Conservation (phyloP, 2,329 filamentous ascomycete genomes). For the Metarhizium sp. region DNA sequence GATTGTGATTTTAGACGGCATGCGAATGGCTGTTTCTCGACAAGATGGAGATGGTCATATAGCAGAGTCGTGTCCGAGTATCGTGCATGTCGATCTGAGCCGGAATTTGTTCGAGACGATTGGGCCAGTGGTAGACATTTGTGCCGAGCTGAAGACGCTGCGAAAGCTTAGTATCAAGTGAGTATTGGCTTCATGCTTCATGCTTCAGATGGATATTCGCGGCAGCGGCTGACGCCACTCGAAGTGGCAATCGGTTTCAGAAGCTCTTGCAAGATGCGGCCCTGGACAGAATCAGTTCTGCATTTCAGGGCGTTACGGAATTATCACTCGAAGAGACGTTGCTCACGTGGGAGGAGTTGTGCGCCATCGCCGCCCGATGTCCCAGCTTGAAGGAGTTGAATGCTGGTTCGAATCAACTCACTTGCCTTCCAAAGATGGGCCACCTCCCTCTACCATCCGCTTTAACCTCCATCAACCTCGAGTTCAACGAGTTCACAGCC, state of each 20-base stretch:
- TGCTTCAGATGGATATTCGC: not conserved
- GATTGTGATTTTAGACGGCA: slow-evolving; percentile 72
- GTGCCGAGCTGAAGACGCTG: slow-evolving; percentile 57
- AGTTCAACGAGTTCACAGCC: slow-evolving; percentile 59
- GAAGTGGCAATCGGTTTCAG: slow-evolving; percentile 65
- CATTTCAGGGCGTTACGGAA: slow-evolving; percentile 44
- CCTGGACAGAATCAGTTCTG: slow-evolving; percentile 22
- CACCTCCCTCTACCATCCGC: slow-evolving; percentile 34
- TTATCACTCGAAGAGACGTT: slow-evolving; percentile 60
- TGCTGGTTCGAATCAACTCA: slow-evolving; percentile 50
- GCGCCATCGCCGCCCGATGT: slow-evolving; percentile 44
- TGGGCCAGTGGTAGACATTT: slow-evolving; percentile 60
- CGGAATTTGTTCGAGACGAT: slow-evolving; percentile 69
- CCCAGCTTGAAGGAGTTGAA: slow-evolving; percentile 39
- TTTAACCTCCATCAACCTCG: slow-evolving; percentile 56
- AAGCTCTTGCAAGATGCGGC: slow-evolving; percentile 26
- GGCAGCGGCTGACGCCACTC: not conserved
- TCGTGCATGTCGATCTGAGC: slow-evolving; percentile 75
- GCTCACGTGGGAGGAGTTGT: slow-evolving; percentile 56
- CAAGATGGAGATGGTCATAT: slow-evolving; percentile 28
- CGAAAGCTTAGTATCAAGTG: slow-evolving; percentile 63
- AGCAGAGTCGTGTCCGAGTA: slow-evolving; percentile 48
- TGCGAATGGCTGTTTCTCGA: slow-evolving; percentile 44
- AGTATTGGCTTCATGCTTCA: slow-evolving; percentile 16
- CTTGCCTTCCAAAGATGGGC: slow-evolving; percentile 34